Conservation (phyloP, 805 yeast species). For the Monosporozyma solicola region DNA sequence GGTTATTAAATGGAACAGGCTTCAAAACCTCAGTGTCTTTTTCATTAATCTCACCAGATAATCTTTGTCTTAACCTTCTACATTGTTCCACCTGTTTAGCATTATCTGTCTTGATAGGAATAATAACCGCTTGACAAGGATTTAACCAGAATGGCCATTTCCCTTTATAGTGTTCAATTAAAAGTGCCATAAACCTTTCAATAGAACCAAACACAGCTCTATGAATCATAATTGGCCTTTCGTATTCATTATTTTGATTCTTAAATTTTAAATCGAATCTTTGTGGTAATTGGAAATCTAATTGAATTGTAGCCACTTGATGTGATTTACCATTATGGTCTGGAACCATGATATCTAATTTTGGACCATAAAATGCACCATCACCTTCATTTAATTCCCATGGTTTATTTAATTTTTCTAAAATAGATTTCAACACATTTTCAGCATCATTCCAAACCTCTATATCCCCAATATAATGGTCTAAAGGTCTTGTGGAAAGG, state of each 20-base stretch:
- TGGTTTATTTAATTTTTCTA: constrained; percentile 42
- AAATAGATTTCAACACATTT: constrained; percentile 45
- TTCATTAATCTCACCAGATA: constrained; percentile 39
- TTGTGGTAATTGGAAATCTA: constrained; percentile 89
- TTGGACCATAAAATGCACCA: constrained; percentile 95
- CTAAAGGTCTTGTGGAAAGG: constrained; percentile 79
- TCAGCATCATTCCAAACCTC: constrained; percentile 84
- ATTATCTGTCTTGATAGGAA: constrained; percentile 69
- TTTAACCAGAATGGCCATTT: constrained; percentile 97
- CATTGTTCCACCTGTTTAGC: constrained; percentile 38
- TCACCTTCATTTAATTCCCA: constrained; percentile 86
- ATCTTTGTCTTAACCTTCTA: constrained; percentile 33
- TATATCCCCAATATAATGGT: constrained; percentile 65
- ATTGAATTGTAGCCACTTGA: constrained; percentile 91
- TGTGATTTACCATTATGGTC: constrained; percentile 77
- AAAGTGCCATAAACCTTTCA: constrained; percentile 83
- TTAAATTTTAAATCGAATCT: constrained; percentile 69
- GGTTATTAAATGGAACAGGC: constrained; percentile 49
- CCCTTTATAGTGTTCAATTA: constrained; percentile 84
- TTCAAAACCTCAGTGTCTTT: constrained; percentile 20
- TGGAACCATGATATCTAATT: constrained; percentile 74
- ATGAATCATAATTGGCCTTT: constrained; percentile 88
- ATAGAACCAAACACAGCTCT: constrained; percentile 93
- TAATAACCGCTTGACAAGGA: constrained; percentile 79
- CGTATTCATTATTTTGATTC: constrained; percentile 39